Evolutionary conservation across 2,329 filamentous ascomycete species (phyloP), one percentile per base, ranked within the genome.

Genomic region (Hyphodiscus sp.): DNA sequence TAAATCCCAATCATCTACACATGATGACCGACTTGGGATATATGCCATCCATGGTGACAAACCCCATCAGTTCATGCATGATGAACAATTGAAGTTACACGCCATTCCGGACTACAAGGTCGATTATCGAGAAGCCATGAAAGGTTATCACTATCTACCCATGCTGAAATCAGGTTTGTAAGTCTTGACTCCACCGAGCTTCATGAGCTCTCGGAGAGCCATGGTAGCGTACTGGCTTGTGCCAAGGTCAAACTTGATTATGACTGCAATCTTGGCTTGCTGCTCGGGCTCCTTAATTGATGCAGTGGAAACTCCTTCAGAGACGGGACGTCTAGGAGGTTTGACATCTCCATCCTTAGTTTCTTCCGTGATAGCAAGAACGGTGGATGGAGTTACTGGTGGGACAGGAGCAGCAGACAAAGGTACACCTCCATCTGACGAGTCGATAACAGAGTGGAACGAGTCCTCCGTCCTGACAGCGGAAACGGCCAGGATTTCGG

Each of bases 191-290:
- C 82, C 84, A 1, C 83, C 65, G 59, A 82, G 83, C 65, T 83
- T 86, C 76, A 89, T 91, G 57, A 95, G 70, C 71, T 95, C 89
- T 50, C 89, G 74, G 59, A 95, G 68, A 13, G 87, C 87, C 76
- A 95, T 89, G 0, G 89, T 95, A 0, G 89, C 89, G 71, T 95
- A 95, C 65, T 89, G 86, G 65, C 87, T 91, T 47, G 84, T 83
- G 1, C 83, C 86, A 26, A 95, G 76, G 67, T 89, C 85, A 70
- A 95, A 80, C 67, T 83, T 89, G 61, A 94, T 68, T 23, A 88
- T 71, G 0, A 90, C 76, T 0, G 85, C 88, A 18, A 89, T 73
- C 64, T 86, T 85, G 49, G 57, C 48, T 53, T 51, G 19, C 41
- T 47, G 23, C 3, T 26, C 38, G 41, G 30, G 2, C 26, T 50